These are phyloP conservation scores for Penicillium angulare DNA, from an alignment of 495 filamentous ascomycete species.

Conservation along the genomic window DNA sequence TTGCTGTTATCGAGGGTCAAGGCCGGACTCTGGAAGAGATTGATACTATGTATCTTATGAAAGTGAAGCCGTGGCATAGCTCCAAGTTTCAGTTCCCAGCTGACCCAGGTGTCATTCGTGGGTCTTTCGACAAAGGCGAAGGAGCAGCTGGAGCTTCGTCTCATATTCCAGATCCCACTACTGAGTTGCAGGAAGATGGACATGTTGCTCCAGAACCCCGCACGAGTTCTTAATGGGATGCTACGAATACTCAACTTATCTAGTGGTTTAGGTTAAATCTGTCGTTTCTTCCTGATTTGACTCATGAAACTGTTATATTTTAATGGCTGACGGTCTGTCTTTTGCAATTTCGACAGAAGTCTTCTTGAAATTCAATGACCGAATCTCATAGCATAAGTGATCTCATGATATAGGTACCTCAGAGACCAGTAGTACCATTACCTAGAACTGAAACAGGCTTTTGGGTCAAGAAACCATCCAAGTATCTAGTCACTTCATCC, in stretches of 20 bases:
- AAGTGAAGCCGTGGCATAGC: conserved; percentile 63
- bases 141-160: conserved; percentile 6
- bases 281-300: no score
- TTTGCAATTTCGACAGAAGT: no score
- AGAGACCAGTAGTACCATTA: no score
- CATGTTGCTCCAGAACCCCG: conserved; percentile 1
- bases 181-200: conserved; percentile 10
- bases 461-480: conserved; percentile 23
- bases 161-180: conserved; percentile 15
- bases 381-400: no score
- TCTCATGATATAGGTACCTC: no score
- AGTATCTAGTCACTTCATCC: conserved; percentile 34
- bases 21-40: conserved; percentile 72
- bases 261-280: no score
- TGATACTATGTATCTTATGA: conserved; percentile 76
- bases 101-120: conserved; percentile 18
- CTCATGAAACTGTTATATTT: no score
- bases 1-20: conserved; percentile 68
- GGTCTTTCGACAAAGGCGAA: conserved; percentile 20
- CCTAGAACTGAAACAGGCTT: not conserved
- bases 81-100: conserved; percentile 44
- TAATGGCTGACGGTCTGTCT: no score
- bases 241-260: no score
- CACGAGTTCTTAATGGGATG: no score
- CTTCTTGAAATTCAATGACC: no score